phyloP scores from a whole-genome alignment of 441 rosid species.

The Bocquillonia castaneifolia region DNA sequence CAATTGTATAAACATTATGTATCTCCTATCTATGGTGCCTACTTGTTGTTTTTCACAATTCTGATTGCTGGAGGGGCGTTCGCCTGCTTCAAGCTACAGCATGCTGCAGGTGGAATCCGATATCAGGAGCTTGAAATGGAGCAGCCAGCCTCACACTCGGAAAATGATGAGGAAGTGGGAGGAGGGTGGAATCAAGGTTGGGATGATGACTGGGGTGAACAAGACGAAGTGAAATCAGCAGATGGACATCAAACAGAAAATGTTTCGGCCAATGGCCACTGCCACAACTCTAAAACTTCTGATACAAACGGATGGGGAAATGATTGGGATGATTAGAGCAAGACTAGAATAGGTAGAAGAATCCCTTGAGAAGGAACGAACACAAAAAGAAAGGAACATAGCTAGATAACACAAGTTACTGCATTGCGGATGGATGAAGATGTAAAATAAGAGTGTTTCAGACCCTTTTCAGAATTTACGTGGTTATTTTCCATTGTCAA shows the following conservation, averaged over 20 bases:
- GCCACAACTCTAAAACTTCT: conserved; percentile 21
- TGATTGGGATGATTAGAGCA: conserved; percentile 30
- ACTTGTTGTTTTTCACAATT: conserved; percentile 27
- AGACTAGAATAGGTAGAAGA: background rate
- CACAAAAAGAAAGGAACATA: background rate
- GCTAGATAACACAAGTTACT: background rate
- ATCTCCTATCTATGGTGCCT: conserved; percentile 34
- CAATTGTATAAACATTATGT: conserved; percentile 15
- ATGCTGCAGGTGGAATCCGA: conserved; percentile 29
- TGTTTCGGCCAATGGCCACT: conserved; percentile 19
- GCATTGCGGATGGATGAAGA: background rate
- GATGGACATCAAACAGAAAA: conserved; percentile 21
- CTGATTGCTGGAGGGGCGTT: conserved; percentile 33
- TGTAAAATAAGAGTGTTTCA: background rate
- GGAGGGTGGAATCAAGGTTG: conserved; percentile 45
- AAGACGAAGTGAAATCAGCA: conserved; percentile 27
- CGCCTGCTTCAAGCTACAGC: conserved; percentile 35
- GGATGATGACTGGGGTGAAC: conserved; percentile 47
- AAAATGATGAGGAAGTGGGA: conserved; percentile 25
- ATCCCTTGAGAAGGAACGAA: background rate
- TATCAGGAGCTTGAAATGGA: conserved; percentile 49
- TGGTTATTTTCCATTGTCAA: background rate
- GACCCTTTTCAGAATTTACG: background rate
- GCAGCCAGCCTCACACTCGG: conserved; percentile 18
- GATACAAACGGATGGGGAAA: conserved; percentile 29